Conservation (phyloP, 1,139 yeast genomes). For the Diutina siamensis region DNA sequence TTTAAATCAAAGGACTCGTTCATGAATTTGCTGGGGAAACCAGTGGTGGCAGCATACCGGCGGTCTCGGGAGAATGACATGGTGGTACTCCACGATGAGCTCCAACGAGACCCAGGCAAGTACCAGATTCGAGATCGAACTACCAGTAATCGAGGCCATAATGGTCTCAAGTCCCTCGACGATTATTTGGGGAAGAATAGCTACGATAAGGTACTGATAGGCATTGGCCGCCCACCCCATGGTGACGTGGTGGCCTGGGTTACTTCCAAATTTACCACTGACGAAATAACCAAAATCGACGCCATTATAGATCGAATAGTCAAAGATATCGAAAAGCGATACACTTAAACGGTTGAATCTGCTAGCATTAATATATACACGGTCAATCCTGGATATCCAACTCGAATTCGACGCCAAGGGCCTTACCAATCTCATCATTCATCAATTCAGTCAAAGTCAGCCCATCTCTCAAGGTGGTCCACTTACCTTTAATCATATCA, state of each 20-base stretch:
- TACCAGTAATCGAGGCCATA: constrained; percentile 65
- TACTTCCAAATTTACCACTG: constrained; percentile 30
- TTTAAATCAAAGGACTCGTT: constrained; percentile 39
- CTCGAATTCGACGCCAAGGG: constrained; percentile 20
- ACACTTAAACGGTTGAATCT: neutral
- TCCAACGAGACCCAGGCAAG: constrained; percentile 53
- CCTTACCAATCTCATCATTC: constrained; percentile 33
- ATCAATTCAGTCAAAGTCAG: constrained; percentile 35
- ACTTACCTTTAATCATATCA: constrained; percentile 44
- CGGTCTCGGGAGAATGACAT: constrained; percentile 20
- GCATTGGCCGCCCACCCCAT: constrained; percentile 54
- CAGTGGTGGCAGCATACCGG: constrained; percentile 21
- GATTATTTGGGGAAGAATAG: constrained; percentile 24
- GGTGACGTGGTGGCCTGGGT: constrained; percentile 52
- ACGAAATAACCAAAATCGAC: constrained; percentile 24
- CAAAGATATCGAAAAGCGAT: neutral
- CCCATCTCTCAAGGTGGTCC: constrained; percentile 55
- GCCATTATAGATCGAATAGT: constrained; percentile 14
- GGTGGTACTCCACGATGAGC: constrained; percentile 66
- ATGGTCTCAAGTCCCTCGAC: constrained; percentile 57
- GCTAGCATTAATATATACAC: neutral
- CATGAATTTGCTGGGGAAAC: constrained; percentile 63
- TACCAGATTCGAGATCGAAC: constrained; percentile 45
- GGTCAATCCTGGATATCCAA: constrained; percentile 10
- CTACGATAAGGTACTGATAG: constrained; percentile 51